These are phyloP conservation scores for Salix arbutifolia DNA, from an alignment of 345 rosid species.

Conservation along the genomic window DNA sequence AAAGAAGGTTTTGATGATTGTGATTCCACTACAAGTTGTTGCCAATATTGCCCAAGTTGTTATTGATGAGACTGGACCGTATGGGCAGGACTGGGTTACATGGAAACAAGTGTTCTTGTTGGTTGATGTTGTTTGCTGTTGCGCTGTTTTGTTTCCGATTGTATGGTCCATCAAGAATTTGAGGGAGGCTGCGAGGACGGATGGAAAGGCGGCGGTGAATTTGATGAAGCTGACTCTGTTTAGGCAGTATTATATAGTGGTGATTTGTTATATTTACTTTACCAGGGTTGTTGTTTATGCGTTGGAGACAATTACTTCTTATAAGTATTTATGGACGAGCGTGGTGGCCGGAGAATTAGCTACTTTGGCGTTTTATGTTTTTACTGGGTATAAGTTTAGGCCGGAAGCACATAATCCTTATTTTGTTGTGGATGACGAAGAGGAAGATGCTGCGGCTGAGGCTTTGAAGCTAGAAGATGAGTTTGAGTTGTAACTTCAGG, in stretches of 20 bases:
- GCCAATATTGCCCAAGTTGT: conserved; percentile 93
- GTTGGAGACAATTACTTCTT: conserved; percentile 81
- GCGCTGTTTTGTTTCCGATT: conserved; percentile 89
- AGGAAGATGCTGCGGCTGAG: conserved; percentile 98
- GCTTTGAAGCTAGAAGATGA: conserved; percentile 94
- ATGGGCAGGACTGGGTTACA: conserved; percentile 69
- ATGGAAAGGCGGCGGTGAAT: conserved; percentile 94
- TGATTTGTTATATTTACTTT: conserved; percentile 91
- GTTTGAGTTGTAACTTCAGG: conserved; percentile 61
- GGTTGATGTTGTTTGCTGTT: conserved; percentile 92
- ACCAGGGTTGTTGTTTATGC: conserved; percentile 89
- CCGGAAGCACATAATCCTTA: conserved; percentile 95
- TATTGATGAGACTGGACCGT: conserved; percentile 80
- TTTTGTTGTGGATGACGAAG: conserved; percentile 90
- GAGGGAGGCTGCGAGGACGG: conserved; percentile 88
- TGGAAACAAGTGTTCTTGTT: conserved; percentile 90
- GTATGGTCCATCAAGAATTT: conserved; percentile 97
- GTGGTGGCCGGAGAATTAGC: conserved; percentile 87
- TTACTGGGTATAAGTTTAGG: conserved; percentile 84
- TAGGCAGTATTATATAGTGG: conserved; percentile 93
- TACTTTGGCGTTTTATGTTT: conserved; percentile 74
- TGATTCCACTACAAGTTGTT: conserved; percentile 89
- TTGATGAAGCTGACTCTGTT: conserved; percentile 85
- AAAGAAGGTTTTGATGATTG: conserved; percentile 91
- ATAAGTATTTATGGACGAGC: conserved; percentile 86